Base-by-base conservation (phyloP, 1,284 basidiomycete species). In the Rhizoctonia solani region DNA sequence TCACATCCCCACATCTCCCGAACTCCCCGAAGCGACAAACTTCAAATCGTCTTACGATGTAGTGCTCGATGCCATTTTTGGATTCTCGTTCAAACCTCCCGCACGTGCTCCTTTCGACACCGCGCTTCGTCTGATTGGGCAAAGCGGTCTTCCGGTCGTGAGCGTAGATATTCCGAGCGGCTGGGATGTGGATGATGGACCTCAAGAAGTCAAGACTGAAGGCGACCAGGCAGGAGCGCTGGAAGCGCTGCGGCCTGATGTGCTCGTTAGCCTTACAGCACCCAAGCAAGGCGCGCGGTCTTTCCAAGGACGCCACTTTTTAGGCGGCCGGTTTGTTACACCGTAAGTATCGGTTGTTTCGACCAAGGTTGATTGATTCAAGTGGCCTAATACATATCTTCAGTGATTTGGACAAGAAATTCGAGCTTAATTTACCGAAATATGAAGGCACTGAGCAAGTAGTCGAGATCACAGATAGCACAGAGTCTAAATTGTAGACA, bases 81-180 rank as follows among this genome's bases (percentile, higher is more conserved):
- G 97, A 3, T 99, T 99, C 80, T 97, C 94, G 0, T 99, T 98
- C 85, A 83, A 90, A 72, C 90, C 84, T 0, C 94, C 94, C 25
- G 83, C 94, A 4, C 88, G 97, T 11, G 79, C 89, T 1, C 97
- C 97, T 0, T 99, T 98, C 77, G 87, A 93, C 73, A 74, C 77
- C 0, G 87, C 89, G 14, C 82, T 99, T 1, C 81, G 85, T 0
- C 79, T 89, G 2, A 81, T 99, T 56, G 81, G 85, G 1, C 75
- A 80, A 25, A 87, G 88, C 4, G 77, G 81, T 2, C 78, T 89
- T 13, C 93, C 94, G 0, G 90, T 96, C 72, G 85, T 97, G 23
- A 92, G 90, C 1, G 90, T 98, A 5, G 97, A 99, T 75, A 95
- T 99, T 66, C 97, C 97, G 0, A 94, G 66, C 90, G 96, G 95